These are phyloP conservation scores for Neoboletus subvelutipes DNA, from an alignment of 768 basidiomycete genomes.

Conservation along the genomic window DNA sequence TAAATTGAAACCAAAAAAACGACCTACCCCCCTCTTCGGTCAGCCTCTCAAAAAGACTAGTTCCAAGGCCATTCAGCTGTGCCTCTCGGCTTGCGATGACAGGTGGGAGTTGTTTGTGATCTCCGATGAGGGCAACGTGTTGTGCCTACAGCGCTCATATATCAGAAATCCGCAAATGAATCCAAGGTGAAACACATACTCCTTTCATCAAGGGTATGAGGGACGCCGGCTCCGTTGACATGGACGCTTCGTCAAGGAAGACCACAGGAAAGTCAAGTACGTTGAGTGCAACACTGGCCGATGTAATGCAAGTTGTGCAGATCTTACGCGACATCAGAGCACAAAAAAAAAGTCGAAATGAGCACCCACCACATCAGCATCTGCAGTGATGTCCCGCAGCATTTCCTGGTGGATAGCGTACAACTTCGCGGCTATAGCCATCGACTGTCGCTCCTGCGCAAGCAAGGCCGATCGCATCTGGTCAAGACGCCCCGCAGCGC, in stretches of 20 bases:
- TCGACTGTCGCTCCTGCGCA: slow-evolving; percentile 31
- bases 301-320: slow-evolving; percentile 85
- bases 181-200: slow-evolving; percentile 47
- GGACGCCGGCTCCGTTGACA: slow-evolving; percentile 93
- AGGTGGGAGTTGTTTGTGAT: slow-evolving; percentile 94
- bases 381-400: slow-evolving; percentile 57
- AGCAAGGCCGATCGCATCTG: slow-evolving; percentile 30
- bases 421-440: slow-evolving; percentile 40
- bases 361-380: slow-evolving; percentile 69
- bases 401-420: slow-evolving; percentile 62
- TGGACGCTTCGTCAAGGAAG: slow-evolving; percentile 92
- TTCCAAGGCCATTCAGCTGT: slow-evolving; percentile 65
- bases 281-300: slow-evolving; percentile 62
- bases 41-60: slow-evolving; percentile 86
- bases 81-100: slow-evolving; percentile 81
- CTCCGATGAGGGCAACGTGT: slow-evolving; percentile 90
- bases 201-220: slow-evolving; percentile 94
- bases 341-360: slow-evolving; percentile 1
- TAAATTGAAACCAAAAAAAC: neutral
- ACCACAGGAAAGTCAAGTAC: slow-evolving; percentile 89
- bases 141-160: slow-evolving; percentile 50
- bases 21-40: slow-evolving; percentile 76
- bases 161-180: slow-evolving; percentile 9
- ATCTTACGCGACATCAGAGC: slow-evolving; percentile 45
- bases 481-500: slow-evolving; percentile 24